Evolutionary conservation across 768 basidiomycete species (phyloP).

Genomic region (Lanmaoa pseudosensibilis): DNA sequence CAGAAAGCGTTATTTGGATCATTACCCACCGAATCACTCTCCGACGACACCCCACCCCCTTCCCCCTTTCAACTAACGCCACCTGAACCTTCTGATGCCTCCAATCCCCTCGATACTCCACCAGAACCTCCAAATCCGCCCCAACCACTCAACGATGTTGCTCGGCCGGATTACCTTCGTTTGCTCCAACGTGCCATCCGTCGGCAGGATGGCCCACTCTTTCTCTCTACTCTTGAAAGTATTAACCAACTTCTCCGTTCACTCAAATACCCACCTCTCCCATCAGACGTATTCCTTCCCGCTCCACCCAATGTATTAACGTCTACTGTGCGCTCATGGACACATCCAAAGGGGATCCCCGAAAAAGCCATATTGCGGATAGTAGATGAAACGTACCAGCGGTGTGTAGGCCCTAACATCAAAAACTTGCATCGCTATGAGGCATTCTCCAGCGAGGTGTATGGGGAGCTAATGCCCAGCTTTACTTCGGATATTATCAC

Average conservation of each 20-base stretch:
- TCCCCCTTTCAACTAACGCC: constrained; percentile 36
- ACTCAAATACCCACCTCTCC: constrained; percentile 65
- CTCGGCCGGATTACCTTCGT: constrained; percentile 46
- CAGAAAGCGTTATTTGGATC: constrained; percentile 70
- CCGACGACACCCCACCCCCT: constrained; percentile 32
- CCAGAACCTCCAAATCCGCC: constrained; percentile 22
- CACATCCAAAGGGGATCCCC: constrained; percentile 48
- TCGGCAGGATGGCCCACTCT: constrained; percentile 68
- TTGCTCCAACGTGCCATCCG: constrained; percentile 69
- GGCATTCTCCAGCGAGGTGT: constrained; percentile 82
- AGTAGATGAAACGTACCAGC: constrained; percentile 90
- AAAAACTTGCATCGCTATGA: constrained; percentile 76
- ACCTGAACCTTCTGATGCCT: constrained; percentile 32
- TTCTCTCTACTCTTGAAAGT: constrained; percentile 56
- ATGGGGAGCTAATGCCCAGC: constrained; percentile 85
- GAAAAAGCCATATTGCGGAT: constrained; percentile 70
- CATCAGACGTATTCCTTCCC: constrained; percentile 50
- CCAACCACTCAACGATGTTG: constrained; percentile 18
- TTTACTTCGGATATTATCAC: constrained; percentile 58
- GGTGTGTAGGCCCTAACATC: constrained; percentile 90
- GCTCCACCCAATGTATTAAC: constrained; percentile 49
- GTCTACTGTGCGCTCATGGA: constrained; percentile 48
- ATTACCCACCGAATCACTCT: constrained; percentile 45
- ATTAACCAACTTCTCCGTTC: constrained; percentile 62
- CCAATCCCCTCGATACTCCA: constrained; percentile 32